Base-by-base conservation (phyloP, 768 basidiomycete genomes). In the Dioszegia aurantiaca region DNA sequence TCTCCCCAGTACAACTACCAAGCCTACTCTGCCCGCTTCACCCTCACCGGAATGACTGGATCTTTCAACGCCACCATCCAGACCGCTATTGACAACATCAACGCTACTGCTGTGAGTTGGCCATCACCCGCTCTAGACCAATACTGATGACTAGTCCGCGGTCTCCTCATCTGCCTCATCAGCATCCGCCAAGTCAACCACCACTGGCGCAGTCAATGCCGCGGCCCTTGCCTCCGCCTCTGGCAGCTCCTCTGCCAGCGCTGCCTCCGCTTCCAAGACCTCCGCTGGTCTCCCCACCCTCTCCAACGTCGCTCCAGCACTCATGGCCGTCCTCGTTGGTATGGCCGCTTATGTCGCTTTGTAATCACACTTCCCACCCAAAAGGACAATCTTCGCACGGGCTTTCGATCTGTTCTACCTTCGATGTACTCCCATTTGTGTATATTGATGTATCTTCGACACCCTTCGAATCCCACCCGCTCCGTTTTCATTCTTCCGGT, bases 11-110 rank as follows among this genome's bases (percentile, higher is more conserved):
- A 79, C 78, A 82, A 81, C 3, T 82, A 81, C 43, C 78, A 86
- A 62, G 84, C 88, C 0, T 93, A 90, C 80, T 89, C 88, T 6
- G 82, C 89, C 62, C 83, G 82, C 67, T 91, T 89, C 80, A 79
- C 79, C 8, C 63, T 91, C 71, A 64, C 76, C n/a, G 78, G 80
- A 56, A 90, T 90, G 89, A 82, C 80, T 2, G 90, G 90, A 30
- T 69, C 69, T 0, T 92, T 90, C 80, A 85, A 80, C 61, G 30
- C 64, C 1, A 63, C 80, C 1, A 73, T 86, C 17, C 79, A 82
- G 53, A 76, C 81, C 4, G 80, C 87, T 70, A 86, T 90, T 65
- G 78, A 79, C 41, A 86, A 85, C 4, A 24, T 44, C 42, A 53
- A 44, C 43, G 41, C 43, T 19, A 48, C 31, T 1, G 41, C 55